phyloP scores from a whole-genome alignment of 208 protist species.

The Blastocrithidia nonstop region DNA sequence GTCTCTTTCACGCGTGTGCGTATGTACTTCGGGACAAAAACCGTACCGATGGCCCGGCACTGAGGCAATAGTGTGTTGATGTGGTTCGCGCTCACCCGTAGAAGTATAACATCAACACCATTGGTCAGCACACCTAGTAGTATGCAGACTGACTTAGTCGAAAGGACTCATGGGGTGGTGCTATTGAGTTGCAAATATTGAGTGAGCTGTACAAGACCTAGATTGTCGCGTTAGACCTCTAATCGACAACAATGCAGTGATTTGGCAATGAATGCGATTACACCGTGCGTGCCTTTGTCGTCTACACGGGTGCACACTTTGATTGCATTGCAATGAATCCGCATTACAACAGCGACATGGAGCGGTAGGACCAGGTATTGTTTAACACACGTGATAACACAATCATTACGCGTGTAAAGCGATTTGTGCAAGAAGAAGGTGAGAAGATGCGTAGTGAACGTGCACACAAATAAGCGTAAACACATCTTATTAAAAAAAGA shows the following conservation, averaged over 20 bases:
- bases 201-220: conserved; percentile 73
- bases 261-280: conserved; percentile 80
- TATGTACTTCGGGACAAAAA: conserved; percentile 85
- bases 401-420: conserved; percentile 47
- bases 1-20: conserved; percentile 87
- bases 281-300: conserved; percentile 66
- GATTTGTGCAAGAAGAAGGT: conserved; percentile 69
- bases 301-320: conserved; percentile 91
- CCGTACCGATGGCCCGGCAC: conserved; percentile 32
- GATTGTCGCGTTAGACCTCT: conserved; percentile 78
- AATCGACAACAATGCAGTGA: conserved; percentile 52
- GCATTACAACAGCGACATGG: conserved; percentile 38
- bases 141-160: conserved; percentile 68
- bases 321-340: conserved; percentile 84
- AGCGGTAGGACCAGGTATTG: conserved; percentile 72
- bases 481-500: background rate
- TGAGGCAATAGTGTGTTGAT: conserved; percentile 70
- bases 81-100: conserved; percentile 54
- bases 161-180: conserved; percentile 83
- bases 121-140: conserved; percentile 38
- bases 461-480: background rate
- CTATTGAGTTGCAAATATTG: conserved; percentile 85
- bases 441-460: conserved; percentile 13
- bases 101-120: conserved; percentile 46
- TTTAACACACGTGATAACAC: conserved; percentile 71